Conservation (phyloP, 805 yeast genomes). For the Lipomyces yamanashiensis region DNA sequence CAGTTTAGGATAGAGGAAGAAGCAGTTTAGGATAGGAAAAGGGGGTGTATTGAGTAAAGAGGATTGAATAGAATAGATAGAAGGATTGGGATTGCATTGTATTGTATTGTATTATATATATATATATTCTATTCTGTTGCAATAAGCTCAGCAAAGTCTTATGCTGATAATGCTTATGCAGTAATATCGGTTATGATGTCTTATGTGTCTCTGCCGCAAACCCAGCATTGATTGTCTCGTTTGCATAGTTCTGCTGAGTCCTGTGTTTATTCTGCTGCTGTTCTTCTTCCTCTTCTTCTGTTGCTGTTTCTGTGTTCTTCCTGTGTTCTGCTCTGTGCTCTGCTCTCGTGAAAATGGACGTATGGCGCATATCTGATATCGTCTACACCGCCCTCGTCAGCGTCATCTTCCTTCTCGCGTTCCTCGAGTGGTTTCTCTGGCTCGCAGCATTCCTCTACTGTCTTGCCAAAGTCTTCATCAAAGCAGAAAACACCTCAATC, state of each 20-base stretch:
- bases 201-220: no score
- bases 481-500: conserved; percentile 26
- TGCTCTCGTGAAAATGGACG: neutral
- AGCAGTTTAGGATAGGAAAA: no score
- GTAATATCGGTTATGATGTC: no score
- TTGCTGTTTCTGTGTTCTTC: neutral
- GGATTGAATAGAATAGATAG: neutral
- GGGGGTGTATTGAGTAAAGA: no score
- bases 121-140: no score
- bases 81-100: neutral
- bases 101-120: no score
- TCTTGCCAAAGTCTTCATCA: conserved; percentile 23
- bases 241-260: no score
- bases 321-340: neutral
- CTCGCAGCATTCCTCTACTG: conserved; percentile 31
- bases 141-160: no score
- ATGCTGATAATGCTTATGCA: no score
- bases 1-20: neutral
- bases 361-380: conserved; percentile 15
- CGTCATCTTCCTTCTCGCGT: conserved; percentile 25
- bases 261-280: neutral
- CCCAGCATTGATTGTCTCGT: no score
- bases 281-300: neutral
- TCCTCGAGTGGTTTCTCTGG: conserved; percentile 34
- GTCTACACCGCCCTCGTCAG: conserved; percentile 23